Percentiles rank a stretch among this genome's conserved stretches.
Evolutionary conservation across 2,329 filamentous ascomycete species (phyloP).

Genomic region (Huntiella savannae): DNA sequence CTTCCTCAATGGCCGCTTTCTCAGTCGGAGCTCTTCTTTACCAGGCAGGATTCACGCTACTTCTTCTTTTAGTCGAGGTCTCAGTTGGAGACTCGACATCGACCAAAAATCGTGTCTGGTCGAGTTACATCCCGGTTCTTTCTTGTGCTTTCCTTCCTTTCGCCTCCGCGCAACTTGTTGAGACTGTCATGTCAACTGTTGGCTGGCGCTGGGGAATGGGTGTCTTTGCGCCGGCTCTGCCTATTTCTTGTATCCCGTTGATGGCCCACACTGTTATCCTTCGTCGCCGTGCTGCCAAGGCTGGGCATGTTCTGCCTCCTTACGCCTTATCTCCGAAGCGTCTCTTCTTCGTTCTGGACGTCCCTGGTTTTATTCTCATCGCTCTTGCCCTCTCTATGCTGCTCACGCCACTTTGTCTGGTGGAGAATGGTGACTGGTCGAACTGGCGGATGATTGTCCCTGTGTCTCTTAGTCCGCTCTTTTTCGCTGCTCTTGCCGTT

Average conservation of each 20-base stretch:
- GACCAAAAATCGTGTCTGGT: slow-evolving; percentile 40
- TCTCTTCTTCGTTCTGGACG: slow-evolving; percentile 25
- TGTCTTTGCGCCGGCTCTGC: slow-evolving; percentile 24
- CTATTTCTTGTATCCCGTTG: too few species aligned
- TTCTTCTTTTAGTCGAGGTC: slow-evolving; percentile 43
- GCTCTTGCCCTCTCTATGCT: too few species aligned
- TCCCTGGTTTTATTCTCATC: slow-evolving; percentile 17
- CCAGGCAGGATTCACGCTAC: slow-evolving; percentile 42
- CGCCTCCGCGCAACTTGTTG: slow-evolving; percentile 38
- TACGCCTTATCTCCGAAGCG: slow-evolving; percentile 27
- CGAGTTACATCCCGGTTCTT: slow-evolving; percentile 40
- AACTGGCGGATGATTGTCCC: slow-evolving; percentile 23
- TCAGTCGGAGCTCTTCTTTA: slow-evolving; percentile 39
- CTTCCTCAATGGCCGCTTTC: slow-evolving; percentile 30
- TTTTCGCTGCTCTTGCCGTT: slow-evolving; percentile 30
- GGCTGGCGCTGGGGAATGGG: slow-evolving; percentile 32
- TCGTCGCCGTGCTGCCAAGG: slow-evolving; percentile 26
- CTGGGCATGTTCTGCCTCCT: slow-evolving; percentile 26
- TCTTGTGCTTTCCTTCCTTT: slow-evolving; percentile 47
- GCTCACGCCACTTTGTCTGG: too few species aligned
- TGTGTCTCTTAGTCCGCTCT: slow-evolving; percentile 25
- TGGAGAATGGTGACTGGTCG: not conserved
- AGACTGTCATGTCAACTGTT: slow-evolving; percentile 41
- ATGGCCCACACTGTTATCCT: slow-evolving; percentile 18
- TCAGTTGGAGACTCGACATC: slow-evolving; percentile 46